Conservation (phyloP, 495 filamentous ascomycete species). For the Podospora australis region DNA sequence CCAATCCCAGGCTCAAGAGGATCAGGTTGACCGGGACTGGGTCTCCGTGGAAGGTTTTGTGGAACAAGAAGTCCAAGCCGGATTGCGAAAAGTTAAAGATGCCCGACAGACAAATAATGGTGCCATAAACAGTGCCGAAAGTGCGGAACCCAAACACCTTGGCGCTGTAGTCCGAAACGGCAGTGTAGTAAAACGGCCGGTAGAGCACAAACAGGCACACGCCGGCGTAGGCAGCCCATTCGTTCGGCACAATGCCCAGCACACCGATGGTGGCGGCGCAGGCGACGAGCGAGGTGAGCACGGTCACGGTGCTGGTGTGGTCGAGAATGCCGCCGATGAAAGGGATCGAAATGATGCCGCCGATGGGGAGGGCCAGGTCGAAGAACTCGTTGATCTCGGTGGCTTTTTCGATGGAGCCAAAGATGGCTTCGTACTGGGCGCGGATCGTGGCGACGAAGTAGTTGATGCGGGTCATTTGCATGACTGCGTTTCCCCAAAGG, state of each 20-base stretch:
- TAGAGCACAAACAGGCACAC: constrained; percentile 74
- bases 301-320: constrained; percentile 62
- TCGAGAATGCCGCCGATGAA: constrained; percentile 86
- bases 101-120: constrained; percentile 84
- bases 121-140: constrained; percentile 93
- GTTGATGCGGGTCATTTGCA: constrained; percentile 94
- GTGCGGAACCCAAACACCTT: constrained; percentile 96
- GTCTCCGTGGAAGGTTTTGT: constrained; percentile 61
- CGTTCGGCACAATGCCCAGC: constrained; percentile 64
- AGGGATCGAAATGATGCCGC: constrained; percentile 76
- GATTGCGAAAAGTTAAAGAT: constrained; percentile 83
- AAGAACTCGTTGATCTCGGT: constrained; percentile 75
- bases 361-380: constrained; percentile 80
- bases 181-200: constrained; percentile 70
- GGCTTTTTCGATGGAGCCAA: constrained; percentile 53
- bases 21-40: constrained; percentile 74
- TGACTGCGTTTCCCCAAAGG: constrained; percentile 32
- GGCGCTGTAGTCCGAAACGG: constrained; percentile 76
- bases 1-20: constrained; percentile 53
- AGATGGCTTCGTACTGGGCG: constrained; percentile 74
- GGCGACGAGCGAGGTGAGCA: constrained; percentile 65
- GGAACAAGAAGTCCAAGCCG: constrained; percentile 73
- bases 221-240: constrained; percentile 69
- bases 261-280: constrained; percentile 72
- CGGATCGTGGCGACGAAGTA: constrained; percentile 93